phyloP scores from a whole-genome alignment of 2,329 filamentous ascomycete species.

The Apiospora saccharicola region DNA sequence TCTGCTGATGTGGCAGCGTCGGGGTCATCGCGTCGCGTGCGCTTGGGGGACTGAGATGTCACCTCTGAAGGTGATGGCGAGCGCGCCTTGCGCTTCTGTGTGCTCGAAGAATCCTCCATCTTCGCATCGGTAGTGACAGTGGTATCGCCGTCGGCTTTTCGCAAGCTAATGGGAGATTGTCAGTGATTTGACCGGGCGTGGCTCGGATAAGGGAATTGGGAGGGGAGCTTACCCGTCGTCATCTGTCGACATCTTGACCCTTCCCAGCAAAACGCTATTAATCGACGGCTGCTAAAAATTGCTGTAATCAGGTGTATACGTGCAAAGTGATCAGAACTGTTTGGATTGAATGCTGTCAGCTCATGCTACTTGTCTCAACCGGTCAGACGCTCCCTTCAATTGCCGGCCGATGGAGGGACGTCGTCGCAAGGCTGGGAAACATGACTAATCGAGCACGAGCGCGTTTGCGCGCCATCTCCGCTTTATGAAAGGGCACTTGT shows the following conservation, averaged over 20 bases:
- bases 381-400: slow-evolving; percentile 6
- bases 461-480: background rate
- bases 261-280: background rate
- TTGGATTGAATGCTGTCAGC: background rate
- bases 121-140: slow-evolving; percentile 30
- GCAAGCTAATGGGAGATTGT: slow-evolving; percentile 27
- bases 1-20: slow-evolving; percentile 30
- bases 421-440: slow-evolving; percentile 14
- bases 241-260: slow-evolving; percentile 7
- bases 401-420: slow-evolving; percentile 28
- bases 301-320: background rate
- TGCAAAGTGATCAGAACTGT: background rate
- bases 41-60: slow-evolving; percentile 37
- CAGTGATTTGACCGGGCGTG: background rate
- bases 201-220: background rate
- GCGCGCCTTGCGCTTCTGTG: slow-evolving; percentile 44
- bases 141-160: slow-evolving; percentile 29
- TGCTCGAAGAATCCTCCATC: slow-evolving; percentile 29
- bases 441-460: slow-evolving; percentile 7
- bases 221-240: background rate
- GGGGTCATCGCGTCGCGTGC: slow-evolving; percentile 33
- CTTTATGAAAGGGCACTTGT: slow-evolving; percentile 18
- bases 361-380: slow-evolving; percentile 31
- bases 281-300: background rate
- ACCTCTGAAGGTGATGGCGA: slow-evolving; percentile 32